Percentiles rank a stretch among this genome's conserved stretches.
Evolutionary conservation across 1,284 basidiomycete genomes (phyloP).

Genomic region (Leccinum angustisporum): DNA sequence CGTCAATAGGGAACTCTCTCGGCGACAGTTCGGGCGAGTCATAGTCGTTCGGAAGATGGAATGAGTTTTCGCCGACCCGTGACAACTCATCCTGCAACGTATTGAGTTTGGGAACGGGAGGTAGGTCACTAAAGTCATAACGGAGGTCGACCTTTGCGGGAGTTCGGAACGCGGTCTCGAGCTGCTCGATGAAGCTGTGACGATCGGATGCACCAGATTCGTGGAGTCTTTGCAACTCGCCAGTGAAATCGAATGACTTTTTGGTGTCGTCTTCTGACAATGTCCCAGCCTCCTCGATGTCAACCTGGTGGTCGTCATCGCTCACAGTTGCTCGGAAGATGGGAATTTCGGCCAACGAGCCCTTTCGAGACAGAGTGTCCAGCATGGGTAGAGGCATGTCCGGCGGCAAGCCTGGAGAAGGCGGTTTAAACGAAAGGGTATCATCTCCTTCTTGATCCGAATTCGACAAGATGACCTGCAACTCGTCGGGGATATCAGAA

Average conservation of each 20-base stretch:
- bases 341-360: conserved; percentile 30
- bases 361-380: conserved; percentile 17
- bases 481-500: conserved; percentile 74
- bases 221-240: conserved; percentile 70
- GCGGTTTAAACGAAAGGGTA: conserved; percentile 41
- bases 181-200: conserved; percentile 77
- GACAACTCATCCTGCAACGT: conserved; percentile 30
- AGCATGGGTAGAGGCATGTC: conserved; percentile 39
- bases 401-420: conserved; percentile 46
- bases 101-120: conserved; percentile 37
- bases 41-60: conserved; percentile 17
- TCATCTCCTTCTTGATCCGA: conserved; percentile 45
- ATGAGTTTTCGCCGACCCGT: conserved; percentile 20
- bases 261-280: conserved; percentile 62
- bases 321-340: conserved; percentile 47
- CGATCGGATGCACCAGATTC: conserved; percentile 67
- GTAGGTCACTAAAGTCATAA: conserved; percentile 49
- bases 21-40: conserved; percentile 20
- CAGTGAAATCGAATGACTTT: conserved; percentile 85
- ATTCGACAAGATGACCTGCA: conserved; percentile 62
- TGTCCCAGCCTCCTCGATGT: conserved; percentile 45
- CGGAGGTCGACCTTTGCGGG: conserved; percentile 63
- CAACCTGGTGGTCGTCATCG: conserved; percentile 46
- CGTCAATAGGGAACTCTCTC: conserved; percentile 22
- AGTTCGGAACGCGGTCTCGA: conserved; percentile 76